Conservation (phyloP, 768 basidiomycete genomes). For the Macrocybe gigantea region DNA sequence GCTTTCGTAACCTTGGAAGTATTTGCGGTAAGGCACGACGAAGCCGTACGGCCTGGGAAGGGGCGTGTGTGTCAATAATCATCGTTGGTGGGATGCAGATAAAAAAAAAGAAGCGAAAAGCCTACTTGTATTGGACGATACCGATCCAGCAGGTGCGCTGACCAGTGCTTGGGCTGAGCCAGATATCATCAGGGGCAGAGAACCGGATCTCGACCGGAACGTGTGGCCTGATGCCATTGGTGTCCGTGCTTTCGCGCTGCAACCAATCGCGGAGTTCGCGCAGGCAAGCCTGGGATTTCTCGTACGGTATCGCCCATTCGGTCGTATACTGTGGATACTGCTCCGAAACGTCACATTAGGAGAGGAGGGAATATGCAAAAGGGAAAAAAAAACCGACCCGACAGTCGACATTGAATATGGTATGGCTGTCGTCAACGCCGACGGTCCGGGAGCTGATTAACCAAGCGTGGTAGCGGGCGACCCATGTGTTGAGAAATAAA, state of each 20-base stretch:
- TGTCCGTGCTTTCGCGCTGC: slow-evolving; percentile 55
- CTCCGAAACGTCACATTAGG: neutral
- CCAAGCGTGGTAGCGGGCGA: slow-evolving; percentile 65
- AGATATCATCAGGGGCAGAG: slow-evolving; percentile 84
- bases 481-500: slow-evolving; percentile 54
- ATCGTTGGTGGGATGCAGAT: too few relatives aligned
- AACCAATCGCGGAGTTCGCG: slow-evolving; percentile 69
- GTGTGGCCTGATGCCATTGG: slow-evolving; percentile 77
- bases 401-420: slow-evolving; percentile 92
- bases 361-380: slow-evolving; percentile 5
- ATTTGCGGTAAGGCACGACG: slow-evolving; percentile 71
- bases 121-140: slow-evolving; percentile 95
- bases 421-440: slow-evolving; percentile 71
- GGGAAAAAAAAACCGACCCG: slow-evolving; percentile 47
- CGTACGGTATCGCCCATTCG: slow-evolving; percentile 88
- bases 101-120: slow-evolving; percentile 6
- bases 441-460: slow-evolving; percentile 48
- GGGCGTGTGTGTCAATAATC: neutral
- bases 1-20: slow-evolving; percentile 72
- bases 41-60: slow-evolving; percentile 75
- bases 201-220: slow-evolving; percentile 93
- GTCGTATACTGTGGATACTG: slow-evolving; percentile 92
- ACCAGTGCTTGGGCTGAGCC: slow-evolving; percentile 85
- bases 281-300: slow-evolving; percentile 61
- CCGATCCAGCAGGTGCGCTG: slow-evolving; percentile 89